phyloP scores from a whole-genome alignment of 163 green algal species.

The Trebouxia gelatinosa region DNA sequence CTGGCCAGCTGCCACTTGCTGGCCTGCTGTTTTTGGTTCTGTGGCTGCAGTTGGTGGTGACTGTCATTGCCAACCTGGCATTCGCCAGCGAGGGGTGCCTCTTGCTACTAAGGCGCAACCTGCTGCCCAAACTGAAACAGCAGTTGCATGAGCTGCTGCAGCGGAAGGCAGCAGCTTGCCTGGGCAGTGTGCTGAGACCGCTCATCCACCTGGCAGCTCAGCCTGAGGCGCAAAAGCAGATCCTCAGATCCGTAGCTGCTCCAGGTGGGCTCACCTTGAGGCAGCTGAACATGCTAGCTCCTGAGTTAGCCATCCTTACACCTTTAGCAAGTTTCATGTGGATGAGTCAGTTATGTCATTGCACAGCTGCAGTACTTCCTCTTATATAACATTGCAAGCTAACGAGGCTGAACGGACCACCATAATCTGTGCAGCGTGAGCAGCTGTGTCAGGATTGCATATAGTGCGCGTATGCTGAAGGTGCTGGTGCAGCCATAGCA shows the following conservation, averaged over 20 bases:
- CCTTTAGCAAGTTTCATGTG: too few species aligned
- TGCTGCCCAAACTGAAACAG: slow-evolving; percentile 31
- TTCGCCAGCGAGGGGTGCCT: slow-evolving; percentile 10
- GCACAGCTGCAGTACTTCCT: too few species aligned
- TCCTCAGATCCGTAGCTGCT: slow-evolving; percentile 38
- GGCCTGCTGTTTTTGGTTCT: too few species aligned
- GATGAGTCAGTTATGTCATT: background rate
- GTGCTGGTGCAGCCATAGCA: too few species aligned
- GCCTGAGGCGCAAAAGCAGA: slow-evolving; percentile 41
- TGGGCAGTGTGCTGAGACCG: slow-evolving; percentile 37
- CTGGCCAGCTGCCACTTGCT: background rate
- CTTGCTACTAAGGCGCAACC: slow-evolving; percentile 21
- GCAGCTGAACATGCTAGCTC: too few species aligned
- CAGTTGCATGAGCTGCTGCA: slow-evolving; percentile 30
- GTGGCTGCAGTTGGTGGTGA: slow-evolving; percentile 6
- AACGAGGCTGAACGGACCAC: too few species aligned
- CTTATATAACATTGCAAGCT: too few species aligned
- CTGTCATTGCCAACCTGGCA: slow-evolving; percentile 25
- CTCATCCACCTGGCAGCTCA: slow-evolving; percentile 41
- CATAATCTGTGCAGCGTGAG: too few species aligned
- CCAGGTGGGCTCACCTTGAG: too few species aligned
- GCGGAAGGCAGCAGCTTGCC: background rate
- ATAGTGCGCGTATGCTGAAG: too few species aligned
- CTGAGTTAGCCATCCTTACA: too few species aligned
- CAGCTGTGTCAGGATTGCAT: too few species aligned